phyloP scores from a whole-genome alignment of 176 grass and related monocot species.

The Pontederia crassipes region DNA sequence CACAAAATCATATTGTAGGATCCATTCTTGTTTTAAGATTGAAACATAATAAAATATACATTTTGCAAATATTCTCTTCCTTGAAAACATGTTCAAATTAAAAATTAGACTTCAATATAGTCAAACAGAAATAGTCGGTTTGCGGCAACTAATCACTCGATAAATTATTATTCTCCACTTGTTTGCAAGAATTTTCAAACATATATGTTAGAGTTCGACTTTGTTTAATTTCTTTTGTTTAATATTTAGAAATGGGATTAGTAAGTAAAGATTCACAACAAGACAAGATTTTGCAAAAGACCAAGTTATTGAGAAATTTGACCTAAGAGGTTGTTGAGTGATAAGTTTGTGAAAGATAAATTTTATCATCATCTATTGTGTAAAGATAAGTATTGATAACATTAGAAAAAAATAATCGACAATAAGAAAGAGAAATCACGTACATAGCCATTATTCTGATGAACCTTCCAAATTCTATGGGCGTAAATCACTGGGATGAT shows the following conservation, averaged over 20 bases:
- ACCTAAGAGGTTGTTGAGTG: slow-evolving; percentile 50
- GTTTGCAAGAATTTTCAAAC: slow-evolving; percentile 28
- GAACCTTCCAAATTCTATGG: slow-evolving; percentile 78
- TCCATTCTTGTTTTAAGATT: slow-evolving; percentile 49
- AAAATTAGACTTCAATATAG: slow-evolving; percentile 39
- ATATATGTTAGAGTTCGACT: neutral
- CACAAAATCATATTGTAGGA: slow-evolving; percentile 43
- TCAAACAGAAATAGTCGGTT: slow-evolving; percentile 70
- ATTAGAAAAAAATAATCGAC: neutral
- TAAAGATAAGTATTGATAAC: neutral
- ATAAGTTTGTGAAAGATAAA: slow-evolving; percentile 12
- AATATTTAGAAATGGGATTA: neutral
- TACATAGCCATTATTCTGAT: slow-evolving; percentile 93
- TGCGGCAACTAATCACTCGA: slow-evolving; percentile 67
- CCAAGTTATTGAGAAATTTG: slow-evolving; percentile 71
- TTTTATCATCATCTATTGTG: neutral
- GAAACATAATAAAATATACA: neutral
- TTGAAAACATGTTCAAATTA: neutral
- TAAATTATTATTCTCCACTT: slow-evolving; percentile 83
- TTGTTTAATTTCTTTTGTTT: too few relatives aligned
- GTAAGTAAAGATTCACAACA: slow-evolving; percentile 43
- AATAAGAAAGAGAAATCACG: neutral
- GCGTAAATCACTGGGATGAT: slow-evolving; percentile 58
- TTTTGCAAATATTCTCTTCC: neutral
- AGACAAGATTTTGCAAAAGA: slow-evolving; percentile 69